A percentile compares a stretch with the other conserved stretches of the same genome.
Conservation (phyloP, 176 grass and related monocot genomes). For the Hyparrhenia diplandra region DNA sequence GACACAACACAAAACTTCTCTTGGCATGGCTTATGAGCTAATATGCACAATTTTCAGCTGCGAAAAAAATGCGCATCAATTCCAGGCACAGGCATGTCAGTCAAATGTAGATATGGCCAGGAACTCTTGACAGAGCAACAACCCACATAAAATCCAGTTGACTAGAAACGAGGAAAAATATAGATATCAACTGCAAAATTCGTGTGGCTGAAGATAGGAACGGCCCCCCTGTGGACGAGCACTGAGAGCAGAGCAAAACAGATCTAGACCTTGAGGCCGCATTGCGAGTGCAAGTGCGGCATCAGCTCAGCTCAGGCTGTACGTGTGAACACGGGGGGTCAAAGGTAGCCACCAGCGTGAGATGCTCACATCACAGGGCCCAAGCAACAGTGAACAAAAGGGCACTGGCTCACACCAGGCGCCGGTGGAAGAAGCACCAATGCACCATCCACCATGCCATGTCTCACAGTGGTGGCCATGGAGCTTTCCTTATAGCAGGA, state of each 20-base stretch:
- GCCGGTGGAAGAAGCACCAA: constrained; percentile 44
- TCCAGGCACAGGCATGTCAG: neutral
- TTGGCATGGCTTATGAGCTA: neutral
- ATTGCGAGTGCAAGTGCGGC: constrained; percentile 14
- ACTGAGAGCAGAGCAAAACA: constrained; percentile 27
- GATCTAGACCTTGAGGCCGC: constrained; percentile 15
- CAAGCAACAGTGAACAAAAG: constrained; percentile 44
- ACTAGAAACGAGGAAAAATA: neutral
- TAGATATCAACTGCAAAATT: neutral
- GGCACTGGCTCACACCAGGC: neutral
- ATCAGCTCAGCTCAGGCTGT: constrained; percentile 24
- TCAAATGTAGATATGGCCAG: neutral
- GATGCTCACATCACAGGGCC: constrained; percentile 55
- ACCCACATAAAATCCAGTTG: neutral
- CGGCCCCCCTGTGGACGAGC: constrained; percentile 5
- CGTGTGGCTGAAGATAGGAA: constrained; percentile 3
- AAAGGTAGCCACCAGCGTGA: constrained; percentile 34
- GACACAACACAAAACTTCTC: no score
- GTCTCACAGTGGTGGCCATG: constrained; percentile 35
- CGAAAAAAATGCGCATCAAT: neutral
- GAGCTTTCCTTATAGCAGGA: constrained; percentile 44
- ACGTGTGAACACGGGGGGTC: constrained; percentile 32
- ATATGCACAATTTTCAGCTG: neutral
- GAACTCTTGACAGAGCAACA: neutral
- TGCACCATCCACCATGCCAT: constrained; percentile 47